Base-by-base conservation (phyloP, 2,329 filamentous ascomycete genomes). In the Stemphylium vesicarium region DNA sequence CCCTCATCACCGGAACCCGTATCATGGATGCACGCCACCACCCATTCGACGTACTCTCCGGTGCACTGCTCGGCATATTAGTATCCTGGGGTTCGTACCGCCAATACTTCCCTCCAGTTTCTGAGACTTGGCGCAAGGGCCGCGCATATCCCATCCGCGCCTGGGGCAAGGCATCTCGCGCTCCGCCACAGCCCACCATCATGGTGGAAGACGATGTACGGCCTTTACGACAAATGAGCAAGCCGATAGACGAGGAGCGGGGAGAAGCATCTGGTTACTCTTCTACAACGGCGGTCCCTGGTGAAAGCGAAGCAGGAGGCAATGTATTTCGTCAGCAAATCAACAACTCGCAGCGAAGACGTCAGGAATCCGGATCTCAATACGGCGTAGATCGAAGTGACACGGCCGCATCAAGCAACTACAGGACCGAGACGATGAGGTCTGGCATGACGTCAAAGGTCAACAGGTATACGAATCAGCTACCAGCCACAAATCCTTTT, bases 11-110 rank as follows among this genome's bases (percentile, higher is more conserved):
- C 5, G 80, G 82, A 33, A 81, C 81, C 12, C 80, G 84, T 39
- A 86, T 86, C 52, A 86, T 86, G 84, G 84, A 86, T 62, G 83
- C 83, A 18, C 79, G 84, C 13, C 84, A 86, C 54, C 84, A 86
- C 62, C 83, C 84, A 0, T 86, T 86, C 67, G 84, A 86, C 60
- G 84, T 86, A 26, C 77, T 86, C 36, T 81, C 80, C 11, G 84
- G 84, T 8, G 82, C 80, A 1, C 59, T 81, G 9, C 72, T 86
- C 2, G 84, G 84, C 4, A 76, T 84, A 15, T 60, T 80, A 29
- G 80, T 80, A 35, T 82, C 82, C 8, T 83, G 77, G 73, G 75
- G 78, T 26, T 75, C 82, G 1, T 86, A 86, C 62, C 78, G 82
- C 40, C 84, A 86, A 66, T 86, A 86, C 66, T 86, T 85, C 71